Evolutionary conservation across 2,329 filamentous ascomycete genomes (phyloP), one percentile per base, ranked within the genome.

Genomic region (Hypocreales sp.): DNA sequence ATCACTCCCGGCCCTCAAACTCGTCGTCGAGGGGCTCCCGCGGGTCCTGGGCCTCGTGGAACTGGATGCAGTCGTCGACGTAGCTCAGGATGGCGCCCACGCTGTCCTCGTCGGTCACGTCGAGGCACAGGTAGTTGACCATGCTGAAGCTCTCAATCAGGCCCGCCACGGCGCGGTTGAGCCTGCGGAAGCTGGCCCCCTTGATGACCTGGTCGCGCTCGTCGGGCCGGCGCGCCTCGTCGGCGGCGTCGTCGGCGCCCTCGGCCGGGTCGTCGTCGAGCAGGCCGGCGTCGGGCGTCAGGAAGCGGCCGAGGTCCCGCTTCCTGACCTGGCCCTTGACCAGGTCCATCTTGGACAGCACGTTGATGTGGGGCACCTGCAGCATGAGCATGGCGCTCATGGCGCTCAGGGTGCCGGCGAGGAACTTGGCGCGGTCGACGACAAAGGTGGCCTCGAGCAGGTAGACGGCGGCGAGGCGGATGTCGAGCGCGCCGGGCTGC

Each of bases 371-470:
- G 5, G 90, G 90, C 37, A 95, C 73, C 56, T 95, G 90, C 36
- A 98, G 70, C 83, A 95, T 90, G 44, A 98, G 73, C 90, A 98
- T 98, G 37, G 90, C 86, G 45, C 81, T 92, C 90, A 98, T 95
- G 38, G 90, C 90, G 47, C 80, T 90, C 33, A 98, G 62, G 0
- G 90, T 93, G 9, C 90, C 90, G 0, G 90, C 78, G 54, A 98
- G 95, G 64, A 92, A 98, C 58, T 95, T 98, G 45, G 90, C 81
- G 34, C 83, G 77, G 55, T 98, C 90, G 35, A 94, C 72, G 43
- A 95, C 79, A 50, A 95, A 98, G 7, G 86, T 94, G 9, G 83
- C 82, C 53, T 98, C 90, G 36, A 98, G 75, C 18, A 98, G 71
- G 53, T 95, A 98, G 8, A 87, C 73, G 23, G 90, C 90, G 50